Base-by-base conservation (phyloP, 208 protist genomes). In the Wallacemonas sp. region DNA sequence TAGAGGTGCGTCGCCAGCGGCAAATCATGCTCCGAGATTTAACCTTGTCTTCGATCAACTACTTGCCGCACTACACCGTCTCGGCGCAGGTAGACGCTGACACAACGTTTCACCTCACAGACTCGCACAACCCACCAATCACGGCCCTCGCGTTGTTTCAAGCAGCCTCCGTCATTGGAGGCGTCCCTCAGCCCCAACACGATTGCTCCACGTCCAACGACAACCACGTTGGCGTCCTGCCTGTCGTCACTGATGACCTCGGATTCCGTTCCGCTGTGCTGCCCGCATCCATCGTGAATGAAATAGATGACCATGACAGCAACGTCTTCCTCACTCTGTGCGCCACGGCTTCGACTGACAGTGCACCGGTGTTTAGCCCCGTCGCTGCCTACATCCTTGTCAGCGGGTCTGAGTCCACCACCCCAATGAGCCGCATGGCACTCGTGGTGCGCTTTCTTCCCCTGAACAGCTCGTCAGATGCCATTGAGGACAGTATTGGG, bases 371-470 rank as follows among this genome's bases (percentile, higher is more conserved):
- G 53, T 88, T 82, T 55, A 73, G 77, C 30, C 68, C 63, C 30
- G 81, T 88, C 54, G 68, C 45, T 28, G 78, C 85, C 3, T 86
- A 86, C 62, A 55, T 91, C 24, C 39, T 79, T 5, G 60, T 91
- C 26, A 77, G 73, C 62, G 27, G 21, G 61, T 63, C 26, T 68
- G 70, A 19, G 55, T 70, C 19, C 62, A 71, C 28, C 42, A 70
- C 31, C 26, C 51, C 28, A 21, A 53, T 33, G 33, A 64, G 1
- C 66, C 55, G 77, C 6, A 68, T 85, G 53, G 62, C 71, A 1
- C 65, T 89, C 34, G 64, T 70, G 17, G 41, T 78, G 31, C 63
- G 70, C 21, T 89, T 89, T 44, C 6, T 59, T 27, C 68, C 75
- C 4, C 38, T 85, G 27, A 79, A 85, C 64, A 49, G 54, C 9